Percentiles rank a stretch among this genome's conserved stretches.
Conservation (phyloP, 495 filamentous ascomycete species). For the Jackrogersella multiformis region DNA sequence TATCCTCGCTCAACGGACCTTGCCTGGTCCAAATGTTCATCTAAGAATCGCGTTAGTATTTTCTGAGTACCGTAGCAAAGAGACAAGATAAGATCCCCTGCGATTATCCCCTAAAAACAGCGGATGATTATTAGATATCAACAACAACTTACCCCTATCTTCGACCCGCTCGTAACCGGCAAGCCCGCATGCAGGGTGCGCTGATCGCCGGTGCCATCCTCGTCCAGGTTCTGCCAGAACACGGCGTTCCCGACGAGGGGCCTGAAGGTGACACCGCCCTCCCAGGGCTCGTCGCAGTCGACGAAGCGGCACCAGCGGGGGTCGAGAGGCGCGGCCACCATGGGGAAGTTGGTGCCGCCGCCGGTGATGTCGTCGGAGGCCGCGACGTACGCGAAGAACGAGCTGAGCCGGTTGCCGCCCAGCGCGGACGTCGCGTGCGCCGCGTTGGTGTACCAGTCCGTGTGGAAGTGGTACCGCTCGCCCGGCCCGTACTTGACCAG, state of each 20-base stretch:
- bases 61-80: too few relatives aligned
- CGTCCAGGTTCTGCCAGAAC: constrained; percentile 76
- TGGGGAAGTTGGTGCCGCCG: constrained; percentile 67
- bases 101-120: too few relatives aligned
- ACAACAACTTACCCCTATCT: constrained; percentile 63
- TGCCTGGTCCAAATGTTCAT: constrained; percentile 80
- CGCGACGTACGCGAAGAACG: constrained; percentile 67
- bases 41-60: constrained; percentile 18
- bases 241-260: constrained; percentile 75
- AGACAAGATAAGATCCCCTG: too few relatives aligned
- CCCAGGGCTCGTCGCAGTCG: constrained; percentile 64
- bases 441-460: constrained; percentile 64
- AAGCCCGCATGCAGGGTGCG: constrained; percentile 76
- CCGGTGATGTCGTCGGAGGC: constrained; percentile 56
- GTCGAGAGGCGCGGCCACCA: constrained; percentile 49
- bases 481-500: constrained; percentile 61
- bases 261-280: constrained; percentile 71
- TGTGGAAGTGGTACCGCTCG: constrained; percentile 63
- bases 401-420: constrained; percentile 61
- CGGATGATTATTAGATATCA: background rate
- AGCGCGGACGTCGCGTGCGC: constrained; percentile 48
- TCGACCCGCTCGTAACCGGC: constrained; percentile 71
- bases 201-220: constrained; percentile 66
- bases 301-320: constrained; percentile 68
- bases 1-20: constrained; percentile 46